Base-by-base conservation (phyloP, 1,284 basidiomycete genomes). In the Paramarasmius palmivorus region DNA sequence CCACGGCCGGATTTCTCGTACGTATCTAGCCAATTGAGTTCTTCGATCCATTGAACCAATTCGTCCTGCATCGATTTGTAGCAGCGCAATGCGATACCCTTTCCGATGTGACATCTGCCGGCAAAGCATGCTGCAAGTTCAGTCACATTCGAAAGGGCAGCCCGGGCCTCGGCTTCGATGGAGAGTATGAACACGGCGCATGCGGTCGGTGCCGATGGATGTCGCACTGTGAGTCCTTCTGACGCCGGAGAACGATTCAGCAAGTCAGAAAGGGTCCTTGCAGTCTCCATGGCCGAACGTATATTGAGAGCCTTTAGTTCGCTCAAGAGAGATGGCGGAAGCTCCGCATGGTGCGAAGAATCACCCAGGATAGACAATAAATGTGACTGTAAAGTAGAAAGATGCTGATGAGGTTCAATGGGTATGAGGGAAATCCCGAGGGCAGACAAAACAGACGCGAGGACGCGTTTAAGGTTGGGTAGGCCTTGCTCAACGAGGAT, bases 131-230 rank as follows among this genome's bases (percentile, higher is more conserved):
- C 73, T 10, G 83, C 77, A 39, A 92, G 73, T 6, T 79, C 75
- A 12, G 73, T 73, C 12, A 83, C 68, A 50, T 81, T 73, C 40
- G 82, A 78, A 26, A 88, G 69, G 2, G 79, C 72, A n/a, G 73
- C 65, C 25, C 81, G 77, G 1, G 72, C 68, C 61, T 86, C 82
- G 2, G 81, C 84, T 71, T 92, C 90, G 39, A 91, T 67, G 0
- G 86, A 79, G 51, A 91, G 76, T n/a, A 92, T 75, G 58, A 89
- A 72, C 12, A 88, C 65, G 6, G 87, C 90, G 60, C 83, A 84
- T 2, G 88, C 85, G 1, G 81, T 83, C 9, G 84, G 76, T 23
- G 65, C 55, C 69, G 77, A 64, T 67, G 73, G 63, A 4, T 76
- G 60, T 8, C 77, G 68, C 32, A 64, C 65, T 17, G 75, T 66